Percentiles rank a stretch among this genome's conserved stretches.
These are phyloP conservation scores for Euphorbia schlechtendalii DNA, from an alignment of 441 rosid genomes.

Conservation along the genomic window DNA sequence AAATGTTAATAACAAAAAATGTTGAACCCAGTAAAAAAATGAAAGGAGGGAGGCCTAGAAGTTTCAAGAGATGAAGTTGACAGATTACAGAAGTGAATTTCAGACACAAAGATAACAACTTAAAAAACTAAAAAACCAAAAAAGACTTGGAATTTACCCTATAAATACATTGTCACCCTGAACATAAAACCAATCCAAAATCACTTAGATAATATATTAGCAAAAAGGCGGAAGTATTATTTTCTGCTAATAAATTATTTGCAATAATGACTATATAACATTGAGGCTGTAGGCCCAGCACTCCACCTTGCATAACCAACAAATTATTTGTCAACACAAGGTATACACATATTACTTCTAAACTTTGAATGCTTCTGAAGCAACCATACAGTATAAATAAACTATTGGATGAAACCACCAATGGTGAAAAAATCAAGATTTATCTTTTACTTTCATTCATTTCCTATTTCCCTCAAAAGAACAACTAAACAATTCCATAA, in stretches of 20 bases:
- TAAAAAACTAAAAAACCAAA: not conserved
- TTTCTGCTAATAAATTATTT: not conserved
- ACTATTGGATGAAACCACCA: not conserved
- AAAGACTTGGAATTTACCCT: not conserved
- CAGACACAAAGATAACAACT: not conserved
- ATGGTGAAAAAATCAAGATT: not conserved
- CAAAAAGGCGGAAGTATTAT: not conserved
- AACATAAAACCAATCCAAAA: not conserved
- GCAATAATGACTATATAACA: not conserved
- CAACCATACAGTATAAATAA: not conserved
- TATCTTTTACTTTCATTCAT: not conserved
- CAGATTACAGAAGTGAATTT: not conserved
- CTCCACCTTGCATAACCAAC: not conserved
- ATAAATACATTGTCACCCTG: not conserved
- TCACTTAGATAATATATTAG: not conserved
- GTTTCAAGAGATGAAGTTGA: slow-evolving; percentile 4
- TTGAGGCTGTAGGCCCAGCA: not conserved
- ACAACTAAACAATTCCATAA: no score
- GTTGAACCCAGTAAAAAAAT: not conserved
- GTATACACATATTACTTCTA: not conserved
- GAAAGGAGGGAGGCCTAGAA: not conserved
- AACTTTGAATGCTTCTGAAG: not conserved
- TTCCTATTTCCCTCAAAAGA: not conserved
- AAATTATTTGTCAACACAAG: not conserved
- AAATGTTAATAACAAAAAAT: not conserved